Evolutionary conservation across 2,329 filamentous ascomycete genomes (phyloP), one percentile per base, ranked within the genome.

Genomic region (Calonectria leucothoes): DNA sequence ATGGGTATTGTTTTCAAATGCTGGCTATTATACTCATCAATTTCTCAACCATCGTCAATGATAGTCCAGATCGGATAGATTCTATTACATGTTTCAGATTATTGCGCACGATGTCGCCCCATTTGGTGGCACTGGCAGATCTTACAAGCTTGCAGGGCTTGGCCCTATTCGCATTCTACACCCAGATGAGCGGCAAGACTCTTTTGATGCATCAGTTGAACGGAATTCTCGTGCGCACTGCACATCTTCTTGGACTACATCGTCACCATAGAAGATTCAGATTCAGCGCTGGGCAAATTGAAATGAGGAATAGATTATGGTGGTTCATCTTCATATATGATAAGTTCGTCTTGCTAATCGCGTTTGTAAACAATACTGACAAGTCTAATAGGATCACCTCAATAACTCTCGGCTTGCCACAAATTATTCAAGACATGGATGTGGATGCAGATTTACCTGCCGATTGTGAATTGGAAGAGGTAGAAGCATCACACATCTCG

Each of bases 311-410:
- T 2, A 42, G 59, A 6, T 11, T 64, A 11, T 64, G 59, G 59
- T 64, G 59, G 59, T 64, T n/a, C 6, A 64, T 64, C 11, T 64
- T 64, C 11, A 45, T 64, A n/a, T 64, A 45, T 25, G 59, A 64
- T 14, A 64, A 64, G 59, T 45, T 29, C 0, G 27, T 42, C 25
- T 45, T 37, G 4, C 17, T 17, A 11, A 7, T 63, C 6, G 1
- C 27, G 31, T 45, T 42, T 2, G 14, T 23, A 7, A 29, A 7
- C 3, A 0, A 11, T 29, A 23, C 27, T 64, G 20, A 48, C 27
- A 1, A 63, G 2, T 3, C 11, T 14, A 8, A 1, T 23, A 48
- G 59, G 12, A 33, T 64, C 17, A 64, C 59, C 6, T 64, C 59
- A 14, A 64, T 64, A 23, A 64, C 59, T 14, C 25, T 64, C 1